phyloP scores from a whole-genome alignment of 1,284 basidiomycete species.

The Bjerkandera adusta region DNA sequence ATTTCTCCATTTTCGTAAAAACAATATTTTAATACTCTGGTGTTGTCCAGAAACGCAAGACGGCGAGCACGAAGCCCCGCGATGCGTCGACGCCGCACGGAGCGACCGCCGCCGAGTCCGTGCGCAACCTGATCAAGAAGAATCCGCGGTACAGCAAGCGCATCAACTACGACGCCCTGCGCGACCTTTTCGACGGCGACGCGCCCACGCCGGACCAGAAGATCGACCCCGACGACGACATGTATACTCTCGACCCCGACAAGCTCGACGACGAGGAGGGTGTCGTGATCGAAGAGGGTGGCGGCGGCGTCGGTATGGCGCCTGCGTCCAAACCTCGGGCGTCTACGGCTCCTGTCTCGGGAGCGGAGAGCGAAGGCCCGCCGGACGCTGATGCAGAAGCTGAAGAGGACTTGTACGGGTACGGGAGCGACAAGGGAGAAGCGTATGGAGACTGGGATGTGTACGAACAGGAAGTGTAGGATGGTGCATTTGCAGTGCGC shows the following conservation, averaged over 20 bases:
- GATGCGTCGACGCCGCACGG: slow-evolving; percentile 74
- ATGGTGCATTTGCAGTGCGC: no score
- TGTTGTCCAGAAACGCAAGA: slow-evolving; percentile 70
- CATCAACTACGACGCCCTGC: slow-evolving; percentile 87
- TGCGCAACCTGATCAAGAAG: slow-evolving; percentile 78
- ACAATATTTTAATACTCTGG: slow-evolving; percentile 1
- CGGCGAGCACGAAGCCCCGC: slow-evolving; percentile 57
- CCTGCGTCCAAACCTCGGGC: slow-evolving; percentile 10
- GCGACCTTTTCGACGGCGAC: slow-evolving; percentile 66
- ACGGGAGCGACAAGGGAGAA: slow-evolving; percentile 35
- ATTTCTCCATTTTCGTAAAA: slow-evolving; percentile 1
- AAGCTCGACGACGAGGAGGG: slow-evolving; percentile 48
- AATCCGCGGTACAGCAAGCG: slow-evolving; percentile 83
- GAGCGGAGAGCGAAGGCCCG: slow-evolving; percentile 13
- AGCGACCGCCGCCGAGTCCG: slow-evolving; percentile 77
- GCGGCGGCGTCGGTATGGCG: slow-evolving; percentile 31
- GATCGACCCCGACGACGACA: slow-evolving; percentile 23
- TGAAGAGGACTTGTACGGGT: slow-evolving; percentile 30
- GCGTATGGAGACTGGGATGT: slow-evolving; percentile 38
- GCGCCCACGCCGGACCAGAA: slow-evolving; percentile 21
- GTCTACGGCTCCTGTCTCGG: slow-evolving; percentile 9
- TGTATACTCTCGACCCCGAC: slow-evolving; percentile 50
- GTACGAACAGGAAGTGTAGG: slow-evolving; percentile 43
- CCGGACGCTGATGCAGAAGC: slow-evolving; percentile 26
- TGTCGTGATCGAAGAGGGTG: slow-evolving; percentile 47